Conservation (phyloP, 805 yeast genomes). For the Pichia kluyveri region DNA sequence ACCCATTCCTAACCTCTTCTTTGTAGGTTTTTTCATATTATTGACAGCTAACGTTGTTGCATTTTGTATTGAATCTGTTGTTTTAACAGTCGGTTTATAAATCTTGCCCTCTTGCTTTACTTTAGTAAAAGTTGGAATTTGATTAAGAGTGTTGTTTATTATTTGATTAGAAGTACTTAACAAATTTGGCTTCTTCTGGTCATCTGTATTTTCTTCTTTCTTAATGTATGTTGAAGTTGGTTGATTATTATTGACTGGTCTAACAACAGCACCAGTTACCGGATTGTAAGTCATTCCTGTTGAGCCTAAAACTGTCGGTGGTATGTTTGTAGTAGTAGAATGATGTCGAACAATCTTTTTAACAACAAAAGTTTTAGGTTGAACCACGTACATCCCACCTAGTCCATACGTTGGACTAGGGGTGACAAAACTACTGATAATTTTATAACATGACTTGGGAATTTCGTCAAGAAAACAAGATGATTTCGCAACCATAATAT, state of each 20-base stretch:
- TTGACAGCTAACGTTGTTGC: neutral
- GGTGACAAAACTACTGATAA: neutral
- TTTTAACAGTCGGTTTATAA: neutral
- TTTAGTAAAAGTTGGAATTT: too few species aligned
- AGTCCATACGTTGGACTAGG: too few species aligned
- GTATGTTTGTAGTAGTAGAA: too few species aligned
- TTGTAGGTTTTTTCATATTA: conserved; percentile 7
- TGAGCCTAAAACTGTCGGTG: neutral
- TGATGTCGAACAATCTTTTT: too few species aligned
- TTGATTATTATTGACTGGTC: too few species aligned
- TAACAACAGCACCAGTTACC: conserved; percentile 6
- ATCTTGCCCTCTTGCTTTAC: neutral
- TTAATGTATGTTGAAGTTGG: too few species aligned
- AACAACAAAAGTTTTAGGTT: too few species aligned
- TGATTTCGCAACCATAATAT: neutral
- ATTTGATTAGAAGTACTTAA: too few species aligned
- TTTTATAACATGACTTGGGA: neutral
- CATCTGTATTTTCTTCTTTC: too few species aligned
- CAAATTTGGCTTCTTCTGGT: too few species aligned
- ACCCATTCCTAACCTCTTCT: conserved; percentile 21
- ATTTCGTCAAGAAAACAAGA: conserved; percentile 3
- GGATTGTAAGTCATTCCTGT: conserved; percentile 2
- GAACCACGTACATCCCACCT: too few species aligned
- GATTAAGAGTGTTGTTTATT: too few species aligned
- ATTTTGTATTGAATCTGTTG: neutral